Evolutionary conservation across 2,329 filamentous ascomycete species (phyloP), one percentile per base, ranked within the genome.

Genomic region (Exophiala dermatitidis): DNA sequence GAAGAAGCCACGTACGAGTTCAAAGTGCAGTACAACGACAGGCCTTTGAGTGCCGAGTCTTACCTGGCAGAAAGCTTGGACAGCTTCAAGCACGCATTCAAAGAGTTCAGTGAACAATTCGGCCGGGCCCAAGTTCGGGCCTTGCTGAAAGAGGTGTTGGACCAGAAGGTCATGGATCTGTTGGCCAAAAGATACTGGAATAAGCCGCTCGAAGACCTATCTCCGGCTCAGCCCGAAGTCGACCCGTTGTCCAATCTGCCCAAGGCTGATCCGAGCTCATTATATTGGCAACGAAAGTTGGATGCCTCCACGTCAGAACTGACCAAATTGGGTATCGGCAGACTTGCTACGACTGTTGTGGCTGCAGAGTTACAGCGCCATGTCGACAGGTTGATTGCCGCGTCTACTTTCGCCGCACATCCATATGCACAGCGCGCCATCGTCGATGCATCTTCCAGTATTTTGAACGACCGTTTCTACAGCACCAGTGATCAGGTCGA

Each of bases 11-110:
- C 88, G 0, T 98, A 98, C 66, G 91, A 98, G 70, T 98, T 95
- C 77, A 98, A 98, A 69, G 93, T 98, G 3, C 94, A 98, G 69
- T 98, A 98, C 73, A 98, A 98, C 65, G 93, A 98, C 68, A 84
- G 93, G 4, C 89, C 91, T 1, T 76, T 98, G 34, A 95, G 89
- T 47, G 93, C 93, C 1, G 93, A 98, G 68, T 95, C 91, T 3
- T 98, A 98, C 67, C 80, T 98, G 37, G 93, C 93, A 1, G 93
- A 97, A 69, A 95, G 88, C 61, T 75, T 98, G 2, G 93, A 98
- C 69, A 84, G 85, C 19, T 97, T 98, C 78, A 98, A 98, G 72
- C 94, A 97, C 69, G 88, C 89, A 0, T 98, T 98, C 74, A 96
- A 95, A 68, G 85, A 87, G 61, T 95, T 97, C 66, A 84, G 89